A percentile compares a stretch with the other conserved stretches of the same genome.
phyloP scores from a whole-genome alignment of 2,329 filamentous ascomycete species.

The Clonostachys rosea region DNA sequence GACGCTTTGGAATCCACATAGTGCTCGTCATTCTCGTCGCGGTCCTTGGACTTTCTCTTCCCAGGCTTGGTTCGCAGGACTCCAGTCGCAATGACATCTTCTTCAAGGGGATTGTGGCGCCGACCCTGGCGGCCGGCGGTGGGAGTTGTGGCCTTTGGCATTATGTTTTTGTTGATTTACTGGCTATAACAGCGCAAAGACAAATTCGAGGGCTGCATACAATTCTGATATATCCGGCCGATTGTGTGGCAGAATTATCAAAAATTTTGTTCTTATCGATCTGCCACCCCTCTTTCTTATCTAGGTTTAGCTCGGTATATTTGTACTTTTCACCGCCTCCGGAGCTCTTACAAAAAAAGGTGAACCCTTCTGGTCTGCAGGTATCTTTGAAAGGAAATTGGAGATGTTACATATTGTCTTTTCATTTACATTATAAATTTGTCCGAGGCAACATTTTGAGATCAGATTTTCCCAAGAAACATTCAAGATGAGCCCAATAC shows the following conservation, averaged over 20 bases:
- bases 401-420: too few species aligned
- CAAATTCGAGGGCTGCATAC: too few species aligned
- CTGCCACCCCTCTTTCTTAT: constrained; percentile 26
- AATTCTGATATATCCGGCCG: neutral
- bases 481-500: too few species aligned
- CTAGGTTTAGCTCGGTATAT: constrained; percentile 15
- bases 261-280: constrained; percentile 11
- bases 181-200: too few species aligned
- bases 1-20: constrained; percentile 89
- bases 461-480: too few species aligned
- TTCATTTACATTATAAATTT: too few species aligned
- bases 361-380: too few species aligned
- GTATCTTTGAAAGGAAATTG: too few species aligned
- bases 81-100: constrained; percentile 72
- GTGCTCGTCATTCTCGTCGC: constrained; percentile 56
- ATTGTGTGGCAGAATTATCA: constrained; percentile 8
- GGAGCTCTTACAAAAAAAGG: too few species aligned
- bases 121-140: constrained; percentile 53
- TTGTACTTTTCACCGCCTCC: too few species aligned
- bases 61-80: constrained; percentile 70
- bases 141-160: constrained; percentile 74
- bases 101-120: constrained; percentile 86
- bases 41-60: constrained; percentile 63
- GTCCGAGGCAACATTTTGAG: too few species aligned
- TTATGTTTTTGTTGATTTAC: constrained; percentile 27